Base-by-base conservation (phyloP, 1,139 yeast genomes). In the Sugiyamaella castrensis region DNA sequence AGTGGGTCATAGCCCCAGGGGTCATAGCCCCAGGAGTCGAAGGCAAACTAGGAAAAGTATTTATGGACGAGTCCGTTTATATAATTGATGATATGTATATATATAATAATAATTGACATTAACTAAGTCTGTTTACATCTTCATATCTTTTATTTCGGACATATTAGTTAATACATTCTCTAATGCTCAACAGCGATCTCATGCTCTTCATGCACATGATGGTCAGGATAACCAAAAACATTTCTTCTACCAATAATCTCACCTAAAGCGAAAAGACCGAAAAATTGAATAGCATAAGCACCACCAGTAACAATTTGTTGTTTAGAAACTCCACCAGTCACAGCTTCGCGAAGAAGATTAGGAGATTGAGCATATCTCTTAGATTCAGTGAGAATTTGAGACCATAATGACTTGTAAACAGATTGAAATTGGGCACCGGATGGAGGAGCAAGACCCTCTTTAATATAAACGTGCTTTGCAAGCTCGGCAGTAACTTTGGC, bases 211-310 rank as follows among this genome's bases (percentile, higher is more conserved):
- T 43, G 42, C 30, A 35, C 26, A 28, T 39, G 46, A 39, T 49
- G 40, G 44, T 55, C 51, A 53, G 87, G 87, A 79, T 89, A 89
- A 60, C 96, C 96, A 65, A 87, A 84, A 55, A 89, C 63, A 66
- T 84, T 65, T 76, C 98, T 87, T 80, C 98, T 89, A 66, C 99
- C 99, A 66, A 92, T 79, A 61, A 91, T 82, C 78, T 92, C 98
- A 67, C 99, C 99, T 46, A 92, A 76, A 29, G 97, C 83, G 73
- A 89, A 92, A 71, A 89, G 80, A 56, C 97, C 99, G 59, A 87
- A 76, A 55, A 92, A 74, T 72, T 92, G 98, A 60, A 89, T 74
- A 60, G 84, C 82, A 70, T 81, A 82, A 48, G 91, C 83, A 61
- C 85, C 84, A 66, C 79, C 87, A 73, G 80, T 82, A 63, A 81